phyloP scores from a whole-genome alignment of 192 early-diverging fungal species.

The Lobosporangium transversale region DNA sequence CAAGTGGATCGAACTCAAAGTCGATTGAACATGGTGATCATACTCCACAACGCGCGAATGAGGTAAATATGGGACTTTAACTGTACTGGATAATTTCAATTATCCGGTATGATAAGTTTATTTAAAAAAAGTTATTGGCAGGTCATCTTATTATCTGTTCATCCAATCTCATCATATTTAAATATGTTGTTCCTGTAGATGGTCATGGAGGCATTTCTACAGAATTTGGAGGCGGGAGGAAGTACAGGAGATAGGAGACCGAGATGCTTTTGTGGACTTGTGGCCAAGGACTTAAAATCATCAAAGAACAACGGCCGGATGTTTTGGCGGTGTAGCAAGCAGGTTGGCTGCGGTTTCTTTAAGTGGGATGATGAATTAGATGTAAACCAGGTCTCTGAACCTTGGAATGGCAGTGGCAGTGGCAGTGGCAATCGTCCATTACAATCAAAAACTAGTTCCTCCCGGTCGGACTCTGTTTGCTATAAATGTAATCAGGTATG shows the following conservation, averaged over 20 bases:
- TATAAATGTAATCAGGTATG: conserved; percentile 9
- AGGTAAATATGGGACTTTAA: neutral
- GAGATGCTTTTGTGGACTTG: conserved; percentile 18
- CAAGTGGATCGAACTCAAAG: neutral
- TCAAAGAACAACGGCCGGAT: conserved; percentile 4
- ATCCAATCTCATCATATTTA: neutral
- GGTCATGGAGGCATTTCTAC: conserved; percentile 16
- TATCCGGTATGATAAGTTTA: too few relatives aligned
- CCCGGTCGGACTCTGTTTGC: neutral
- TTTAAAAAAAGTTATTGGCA: too few relatives aligned
- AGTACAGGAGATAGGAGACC: conserved; percentile 6
- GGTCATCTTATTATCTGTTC: neutral
- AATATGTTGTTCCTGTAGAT: neutral
- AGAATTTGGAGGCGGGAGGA: conserved; percentile 4
- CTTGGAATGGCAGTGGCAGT: conserved; percentile 4
- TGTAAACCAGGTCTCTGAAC: neutral
- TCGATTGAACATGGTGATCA: neutral
- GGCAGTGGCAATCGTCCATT: neutral
- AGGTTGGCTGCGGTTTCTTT: conserved; percentile 63
- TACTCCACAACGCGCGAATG: neutral
- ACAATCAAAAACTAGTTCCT: neutral
- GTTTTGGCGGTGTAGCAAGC: conserved; percentile 34
- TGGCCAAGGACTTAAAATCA: conserved; percentile 20
- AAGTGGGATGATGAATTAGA: conserved; percentile 63
- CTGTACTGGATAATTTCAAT: neutral